Evolutionary conservation across 164 flowering plant species (phyloP).

Genomic region (Magnolia changhungtana): DNA sequence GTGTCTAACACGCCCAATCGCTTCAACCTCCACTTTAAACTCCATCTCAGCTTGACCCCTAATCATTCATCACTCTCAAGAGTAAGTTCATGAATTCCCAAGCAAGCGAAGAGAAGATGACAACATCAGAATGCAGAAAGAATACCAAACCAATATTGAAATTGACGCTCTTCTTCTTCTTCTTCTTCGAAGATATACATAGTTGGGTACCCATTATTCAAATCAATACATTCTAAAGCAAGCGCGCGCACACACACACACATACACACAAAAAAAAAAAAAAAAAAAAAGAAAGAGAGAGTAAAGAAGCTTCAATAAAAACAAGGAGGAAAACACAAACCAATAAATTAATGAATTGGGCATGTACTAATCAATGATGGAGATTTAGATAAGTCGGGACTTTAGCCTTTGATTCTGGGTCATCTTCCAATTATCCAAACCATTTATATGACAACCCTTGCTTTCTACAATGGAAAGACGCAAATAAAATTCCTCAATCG

Average conservation of each 20-base stretch:
- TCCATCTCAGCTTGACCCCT: constrained; percentile 98
- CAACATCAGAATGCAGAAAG: background rate
- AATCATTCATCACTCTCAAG: constrained; percentile 10
- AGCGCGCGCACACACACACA: no score
- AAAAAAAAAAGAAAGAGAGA: background rate
- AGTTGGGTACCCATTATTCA: background rate
- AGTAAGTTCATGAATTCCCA: constrained; percentile 7
- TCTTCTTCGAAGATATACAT: background rate
- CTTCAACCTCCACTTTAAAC: constrained; percentile 92
- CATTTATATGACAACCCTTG: no score
- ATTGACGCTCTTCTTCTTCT: background rate
- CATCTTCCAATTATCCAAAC: no score
- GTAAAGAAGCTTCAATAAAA: background rate
- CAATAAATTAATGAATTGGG: background rate
- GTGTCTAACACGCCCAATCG: constrained; percentile 96
- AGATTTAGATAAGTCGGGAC: no score
- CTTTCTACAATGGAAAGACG: no score
- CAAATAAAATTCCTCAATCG: no score
- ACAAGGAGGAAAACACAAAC: background rate
- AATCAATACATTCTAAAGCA: background rate
- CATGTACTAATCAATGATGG: no score
- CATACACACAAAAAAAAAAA: background rate
- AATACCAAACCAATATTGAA: background rate
- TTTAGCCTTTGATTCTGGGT: no score
- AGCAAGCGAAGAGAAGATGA: background rate